Evolutionary conservation across 2,329 filamentous ascomycete species (phyloP), one percentile per base, ranked within the genome.

Genomic region (Aspergillus brunneoviolaceus): DNA sequence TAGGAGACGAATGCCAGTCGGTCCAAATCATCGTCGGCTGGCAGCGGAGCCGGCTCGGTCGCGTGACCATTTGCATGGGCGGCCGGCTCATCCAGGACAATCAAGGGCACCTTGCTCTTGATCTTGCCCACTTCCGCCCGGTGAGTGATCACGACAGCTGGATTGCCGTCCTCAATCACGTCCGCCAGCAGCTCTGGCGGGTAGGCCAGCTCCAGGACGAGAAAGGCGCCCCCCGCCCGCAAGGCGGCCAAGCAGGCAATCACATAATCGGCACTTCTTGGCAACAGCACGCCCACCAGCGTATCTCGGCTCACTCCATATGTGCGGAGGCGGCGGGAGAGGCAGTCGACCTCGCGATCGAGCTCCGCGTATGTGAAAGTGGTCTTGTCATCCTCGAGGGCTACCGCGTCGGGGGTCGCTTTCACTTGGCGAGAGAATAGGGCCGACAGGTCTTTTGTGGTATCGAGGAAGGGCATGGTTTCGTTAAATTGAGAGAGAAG

Each of bases 1-100:
- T 92, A 92, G 1, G 89, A 89, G n/a, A 93, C 89, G 71, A 93
- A 94, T 19, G 88, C 86, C 21, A 93, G 81, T 49, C 87, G 83
- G 64, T 92, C 89, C 57, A 93, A 76, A 69, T 93, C 90, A 68
- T 87, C 82, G 7, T 88, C 85, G 0, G 82, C 79, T 2, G 88
- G 87, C 23, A 87, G 71, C 11, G 82, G 81, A 16, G 81, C 70
- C 10, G 78, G 74, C 55, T 78, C 73, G 51, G 81, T 78, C 5
- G 79, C 71, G n/a, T 81, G 57, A 42, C 72, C 75, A 67, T 77
- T 77, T 57, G 59, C 48, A 19, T 70, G 65, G 14, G 64, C 49
- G 1, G 60, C 55, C 0, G 71, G 66, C 56, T 83, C 79, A 67
- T 92, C 88, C 42, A 92, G 81, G 45, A 86, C 76, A 60, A 93